Conservation (phyloP, 2,329 filamentous ascomycete genomes). For the Colletotrichum kahawae region DNA sequence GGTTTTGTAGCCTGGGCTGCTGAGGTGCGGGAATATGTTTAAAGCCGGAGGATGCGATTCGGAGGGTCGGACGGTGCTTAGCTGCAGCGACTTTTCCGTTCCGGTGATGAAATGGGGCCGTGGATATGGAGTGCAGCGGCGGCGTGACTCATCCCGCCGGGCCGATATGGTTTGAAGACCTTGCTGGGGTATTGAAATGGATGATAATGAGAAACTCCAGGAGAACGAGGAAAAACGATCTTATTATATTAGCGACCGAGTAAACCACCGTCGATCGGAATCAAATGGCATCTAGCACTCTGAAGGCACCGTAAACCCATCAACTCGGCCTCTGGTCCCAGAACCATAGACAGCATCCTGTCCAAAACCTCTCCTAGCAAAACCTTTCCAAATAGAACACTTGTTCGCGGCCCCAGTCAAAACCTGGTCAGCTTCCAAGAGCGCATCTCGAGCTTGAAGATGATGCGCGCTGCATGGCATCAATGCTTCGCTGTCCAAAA, state of each 20-base stretch:
- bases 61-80: not conserved
- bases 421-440: not conserved
- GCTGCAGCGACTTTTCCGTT: not conserved
- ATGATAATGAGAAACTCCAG: not conserved
- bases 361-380: not conserved
- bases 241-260: not conserved
- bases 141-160: not conserved
- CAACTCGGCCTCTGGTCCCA: not conserved
- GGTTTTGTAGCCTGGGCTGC: not conserved
- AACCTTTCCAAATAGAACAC: not conserved
- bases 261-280: not conserved
- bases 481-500: not conserved
- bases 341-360: not conserved
- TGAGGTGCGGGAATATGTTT: not conserved
- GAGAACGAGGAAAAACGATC: not conserved
- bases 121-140: not conserved
- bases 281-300: not conserved
- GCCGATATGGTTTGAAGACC: not conserved
- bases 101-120: not conserved
- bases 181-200: not conserved
- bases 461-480: not conserved
- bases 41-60: not conserved
- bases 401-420: not conserved
- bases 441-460: not conserved
- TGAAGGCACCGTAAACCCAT: not conserved